Percentiles rank a stretch among this genome's conserved stretches.
Conservation (phyloP, 106 monocot genomes). For the Chionographis japonica region DNA sequence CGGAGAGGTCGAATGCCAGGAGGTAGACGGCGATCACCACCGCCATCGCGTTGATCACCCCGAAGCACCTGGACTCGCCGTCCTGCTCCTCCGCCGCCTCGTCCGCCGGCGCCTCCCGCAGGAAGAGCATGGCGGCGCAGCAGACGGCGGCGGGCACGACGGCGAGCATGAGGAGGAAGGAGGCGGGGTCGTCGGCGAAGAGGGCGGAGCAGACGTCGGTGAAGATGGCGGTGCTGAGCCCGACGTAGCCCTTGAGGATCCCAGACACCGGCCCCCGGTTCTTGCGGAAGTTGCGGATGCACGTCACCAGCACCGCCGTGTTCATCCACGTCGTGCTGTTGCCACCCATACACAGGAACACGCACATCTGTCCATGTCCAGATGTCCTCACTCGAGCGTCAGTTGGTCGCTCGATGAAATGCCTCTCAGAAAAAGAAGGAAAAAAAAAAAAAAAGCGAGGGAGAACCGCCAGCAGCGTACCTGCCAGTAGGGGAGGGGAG, state of each 20-base stretch:
- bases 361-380: conserved; percentile 61
- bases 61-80: conserved; percentile 35
- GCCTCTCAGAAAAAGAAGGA: background rate
- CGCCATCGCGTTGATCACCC: conserved; percentile 56
- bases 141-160: conserved; percentile 65
- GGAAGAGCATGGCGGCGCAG: conserved; percentile 70
- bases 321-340: conserved; percentile 99
- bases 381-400: no score
- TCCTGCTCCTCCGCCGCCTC: conserved; percentile 17
- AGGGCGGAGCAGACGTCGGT: conserved; percentile 86
- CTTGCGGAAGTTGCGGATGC: conserved; percentile 69
- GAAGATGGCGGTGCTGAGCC: conserved; percentile 96
- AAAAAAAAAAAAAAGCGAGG: background rate
- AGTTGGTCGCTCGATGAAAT: background rate
- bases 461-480: conserved; percentile 4
- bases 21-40: conserved; percentile 76
- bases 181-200: conserved; percentile 64
- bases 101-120: conserved; percentile 30
- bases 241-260: conserved; percentile 87
- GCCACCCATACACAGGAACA: conserved; percentile 85
- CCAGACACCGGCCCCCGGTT: conserved; percentile 82
- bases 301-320: conserved; percentile 95
- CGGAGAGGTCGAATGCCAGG: conserved; percentile 60
- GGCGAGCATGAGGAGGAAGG: conserved; percentile 71
- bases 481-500: conserved; percentile 82